These are phyloP conservation scores for Kodamaea hsintzibuensis DNA, from an alignment of 805 yeast genomes.

Conservation along the genomic window DNA sequence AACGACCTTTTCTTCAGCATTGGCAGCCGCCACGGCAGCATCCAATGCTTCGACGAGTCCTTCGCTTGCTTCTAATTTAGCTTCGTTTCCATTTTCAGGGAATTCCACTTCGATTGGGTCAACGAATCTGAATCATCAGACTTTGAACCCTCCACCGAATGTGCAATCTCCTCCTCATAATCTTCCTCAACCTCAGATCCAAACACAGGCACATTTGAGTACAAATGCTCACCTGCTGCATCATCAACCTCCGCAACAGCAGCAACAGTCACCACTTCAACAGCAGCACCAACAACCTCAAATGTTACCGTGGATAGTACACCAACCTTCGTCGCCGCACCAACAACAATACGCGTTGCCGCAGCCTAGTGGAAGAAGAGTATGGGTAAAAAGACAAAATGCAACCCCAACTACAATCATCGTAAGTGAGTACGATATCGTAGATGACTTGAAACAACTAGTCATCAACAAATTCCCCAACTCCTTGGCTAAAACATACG, in stretches of 20 bases:
- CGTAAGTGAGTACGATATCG: conserved; percentile 61
- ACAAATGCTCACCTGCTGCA: neutral
- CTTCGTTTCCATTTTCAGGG: neutral
- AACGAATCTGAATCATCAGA: neutral
- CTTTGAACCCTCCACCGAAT: neutral
- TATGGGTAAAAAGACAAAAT: conserved; percentile 54
- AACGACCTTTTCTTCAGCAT: conserved; percentile 2
- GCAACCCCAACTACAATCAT: conserved; percentile 70
- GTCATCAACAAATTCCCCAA: conserved; percentile 68
- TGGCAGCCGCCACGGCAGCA: conserved; percentile 6
- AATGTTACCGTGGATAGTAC: neutral
- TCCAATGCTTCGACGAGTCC: conserved; percentile 1
- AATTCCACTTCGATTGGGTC: neutral
- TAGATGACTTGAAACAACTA: conserved; percentile 78
- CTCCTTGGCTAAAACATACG: conserved; percentile 57
- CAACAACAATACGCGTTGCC: neutral
- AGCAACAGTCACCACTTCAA: neutral
- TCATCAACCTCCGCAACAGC: neutral
- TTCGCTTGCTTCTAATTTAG: neutral
- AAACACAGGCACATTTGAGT: neutral
- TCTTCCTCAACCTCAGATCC: too few species aligned
- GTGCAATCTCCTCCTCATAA: neutral
- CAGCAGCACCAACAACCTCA: neutral
- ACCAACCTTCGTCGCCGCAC: neutral
- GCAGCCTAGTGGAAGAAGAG: conserved; percentile 26